These are phyloP conservation scores for Globisporangium parvum DNA, from an alignment of 352 stramenopile genomes.

Conservation along the genomic window DNA sequence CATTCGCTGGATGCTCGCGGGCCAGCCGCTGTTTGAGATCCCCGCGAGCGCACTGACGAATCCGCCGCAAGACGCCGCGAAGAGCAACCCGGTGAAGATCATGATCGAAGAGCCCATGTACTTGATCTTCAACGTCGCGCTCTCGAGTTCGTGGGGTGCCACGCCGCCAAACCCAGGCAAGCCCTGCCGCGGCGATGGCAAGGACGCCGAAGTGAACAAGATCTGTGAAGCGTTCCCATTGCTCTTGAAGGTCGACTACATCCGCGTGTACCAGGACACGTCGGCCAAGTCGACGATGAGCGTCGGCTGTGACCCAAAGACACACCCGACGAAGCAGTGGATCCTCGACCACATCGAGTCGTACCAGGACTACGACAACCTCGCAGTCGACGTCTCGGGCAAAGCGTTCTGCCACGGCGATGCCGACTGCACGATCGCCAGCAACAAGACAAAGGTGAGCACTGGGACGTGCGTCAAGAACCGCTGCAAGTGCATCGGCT, in stretches of 20 bases:
- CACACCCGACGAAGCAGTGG: slow-evolving; percentile 67
- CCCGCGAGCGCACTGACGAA: slow-evolving; percentile 44
- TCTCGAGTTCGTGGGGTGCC: slow-evolving; percentile 87
- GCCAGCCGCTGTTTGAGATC: slow-evolving; percentile 86
- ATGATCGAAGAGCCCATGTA: slow-evolving; percentile 95
- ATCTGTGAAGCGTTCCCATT: slow-evolving; percentile 69
- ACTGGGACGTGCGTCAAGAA: slow-evolving; percentile 31
- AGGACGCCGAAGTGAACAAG: slow-evolving; percentile 30
- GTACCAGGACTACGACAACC: slow-evolving; percentile 65
- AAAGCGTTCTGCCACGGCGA: slow-evolving; percentile 48
- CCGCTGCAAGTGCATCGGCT: slow-evolving; percentile 28
- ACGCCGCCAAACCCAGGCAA: slow-evolving; percentile 59
- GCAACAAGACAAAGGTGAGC: slow-evolving; percentile 13
- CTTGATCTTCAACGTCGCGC: slow-evolving; percentile 93
- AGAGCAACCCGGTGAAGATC: slow-evolving; percentile 75
- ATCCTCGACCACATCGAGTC: slow-evolving; percentile 72
- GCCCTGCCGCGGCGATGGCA: slow-evolving; percentile 44
- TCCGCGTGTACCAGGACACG: slow-evolving; percentile 69
- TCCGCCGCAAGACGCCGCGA: slow-evolving; percentile 35
- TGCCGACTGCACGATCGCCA: slow-evolving; percentile 41
- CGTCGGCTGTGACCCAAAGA: slow-evolving; percentile 48
- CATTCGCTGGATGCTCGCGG: slow-evolving; percentile 75
- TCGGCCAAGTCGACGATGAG: slow-evolving; percentile 35
- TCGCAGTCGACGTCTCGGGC: slow-evolving; percentile 44
- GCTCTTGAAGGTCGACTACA: slow-evolving; percentile 74